These are phyloP conservation scores for Tetraselmis chui DNA, from an alignment of 139 green algal species.

Conservation along the genomic window DNA sequence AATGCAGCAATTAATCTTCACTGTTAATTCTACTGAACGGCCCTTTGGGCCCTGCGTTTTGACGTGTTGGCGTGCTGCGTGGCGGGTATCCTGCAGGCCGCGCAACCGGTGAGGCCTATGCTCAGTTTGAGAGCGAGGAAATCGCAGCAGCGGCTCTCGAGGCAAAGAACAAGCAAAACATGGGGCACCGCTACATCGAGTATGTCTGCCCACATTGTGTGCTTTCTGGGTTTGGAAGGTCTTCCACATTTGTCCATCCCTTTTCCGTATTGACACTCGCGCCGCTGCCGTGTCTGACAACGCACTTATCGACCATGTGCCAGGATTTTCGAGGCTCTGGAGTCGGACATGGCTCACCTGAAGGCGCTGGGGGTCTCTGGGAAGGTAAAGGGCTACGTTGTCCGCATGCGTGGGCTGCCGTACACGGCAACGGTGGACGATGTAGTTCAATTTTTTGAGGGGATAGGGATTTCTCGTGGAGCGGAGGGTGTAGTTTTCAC, in stretches of 20 bases:
- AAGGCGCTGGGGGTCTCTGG: slow-evolving; percentile 18
- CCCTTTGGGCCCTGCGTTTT: too few relatives aligned
- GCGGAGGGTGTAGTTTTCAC: slow-evolving; percentile 67
- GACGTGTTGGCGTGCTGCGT: too few relatives aligned
- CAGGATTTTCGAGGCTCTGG: slow-evolving; percentile 60
- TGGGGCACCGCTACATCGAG: slow-evolving; percentile 84
- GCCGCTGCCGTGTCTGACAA: neutral
- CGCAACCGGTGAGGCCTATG: slow-evolving; percentile 66
- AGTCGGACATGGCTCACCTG: slow-evolving; percentile 42
- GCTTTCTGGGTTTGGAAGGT: slow-evolving; percentile 15
- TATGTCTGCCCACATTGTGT: slow-evolving; percentile 19
- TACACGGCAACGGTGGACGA: slow-evolving; percentile 63
- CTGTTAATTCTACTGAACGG: too few relatives aligned
- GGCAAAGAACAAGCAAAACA: slow-evolving; percentile 53
- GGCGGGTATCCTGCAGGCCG: slow-evolving; percentile 45
- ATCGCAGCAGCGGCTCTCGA: slow-evolving; percentile 44
- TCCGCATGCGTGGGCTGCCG: slow-evolving; percentile 76
- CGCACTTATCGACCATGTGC: too few relatives aligned
- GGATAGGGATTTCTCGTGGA: slow-evolving; percentile 42
- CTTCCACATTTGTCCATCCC: slow-evolving; percentile 13
- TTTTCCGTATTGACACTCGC: neutral
- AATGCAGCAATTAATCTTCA: too few relatives aligned
- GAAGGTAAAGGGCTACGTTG: slow-evolving; percentile 38
- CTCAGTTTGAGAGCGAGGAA: slow-evolving; percentile 38
- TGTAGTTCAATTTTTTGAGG: slow-evolving; percentile 57